phyloP scores from a whole-genome alignment of 495 filamentous ascomycete species.

The Tuber umbilicatum region DNA sequence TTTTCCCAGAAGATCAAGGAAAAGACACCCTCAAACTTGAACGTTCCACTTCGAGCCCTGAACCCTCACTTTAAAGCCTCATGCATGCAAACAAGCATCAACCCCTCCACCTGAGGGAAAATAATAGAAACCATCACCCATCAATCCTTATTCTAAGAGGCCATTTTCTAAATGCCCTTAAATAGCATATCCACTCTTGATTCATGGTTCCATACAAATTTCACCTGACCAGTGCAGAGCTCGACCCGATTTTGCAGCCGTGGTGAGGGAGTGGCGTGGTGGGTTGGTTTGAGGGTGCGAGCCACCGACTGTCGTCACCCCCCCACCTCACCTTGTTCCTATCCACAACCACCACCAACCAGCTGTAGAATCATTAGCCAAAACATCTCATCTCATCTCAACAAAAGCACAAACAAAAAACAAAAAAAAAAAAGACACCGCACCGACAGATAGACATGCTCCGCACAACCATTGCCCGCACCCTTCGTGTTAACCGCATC shows the following conservation, averaged over 20 bases:
- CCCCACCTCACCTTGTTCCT: background rate
- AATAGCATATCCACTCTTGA: background rate
- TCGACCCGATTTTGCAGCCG: background rate
- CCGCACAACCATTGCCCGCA: slow-evolving; percentile 34
- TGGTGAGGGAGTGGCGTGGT: background rate
- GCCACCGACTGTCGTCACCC: background rate
- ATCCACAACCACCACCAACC: background rate
- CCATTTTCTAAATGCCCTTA: background rate
- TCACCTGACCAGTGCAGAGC: background rate
- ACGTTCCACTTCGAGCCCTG: background rate
- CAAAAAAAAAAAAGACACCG: slow-evolving; percentile 11
- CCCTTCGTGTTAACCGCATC: slow-evolving; percentile 35
- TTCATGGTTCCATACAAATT: background rate
- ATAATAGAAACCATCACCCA: background rate
- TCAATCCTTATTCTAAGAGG: background rate
- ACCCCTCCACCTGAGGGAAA: background rate
- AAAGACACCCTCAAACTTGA: background rate
- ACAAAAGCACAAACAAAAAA: slow-evolving; percentile 16
- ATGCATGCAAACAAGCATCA: background rate
- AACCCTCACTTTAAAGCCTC: background rate
- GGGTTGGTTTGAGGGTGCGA: background rate
- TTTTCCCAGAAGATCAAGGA: background rate
- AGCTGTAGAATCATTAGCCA: background rate
- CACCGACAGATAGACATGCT: slow-evolving; percentile 33
- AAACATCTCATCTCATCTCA: background rate